Evolutionary conservation across 208 protist species (phyloP).

Genomic region (Acanthamoeba culbertsoni): DNA sequence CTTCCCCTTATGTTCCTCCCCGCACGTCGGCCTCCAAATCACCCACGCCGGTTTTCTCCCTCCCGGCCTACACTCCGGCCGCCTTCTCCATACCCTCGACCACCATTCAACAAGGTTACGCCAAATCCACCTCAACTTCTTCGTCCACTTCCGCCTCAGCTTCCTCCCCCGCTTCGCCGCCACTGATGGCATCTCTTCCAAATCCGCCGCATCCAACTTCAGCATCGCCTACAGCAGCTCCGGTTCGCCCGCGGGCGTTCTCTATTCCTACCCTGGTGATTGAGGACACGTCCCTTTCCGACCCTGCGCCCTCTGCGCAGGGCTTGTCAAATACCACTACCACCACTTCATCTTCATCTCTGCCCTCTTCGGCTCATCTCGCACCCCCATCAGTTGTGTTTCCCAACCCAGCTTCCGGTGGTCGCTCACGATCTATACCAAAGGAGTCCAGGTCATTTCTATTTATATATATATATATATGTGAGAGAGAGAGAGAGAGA

Average conservation of each 20-base stretch:
- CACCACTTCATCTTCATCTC: background rate
- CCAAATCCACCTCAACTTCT: background rate
- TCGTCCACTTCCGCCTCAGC: background rate
- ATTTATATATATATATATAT: too few relatives aligned
- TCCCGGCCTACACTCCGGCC: background rate
- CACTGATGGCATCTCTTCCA: background rate
- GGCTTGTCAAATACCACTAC: background rate
- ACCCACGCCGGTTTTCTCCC: background rate
- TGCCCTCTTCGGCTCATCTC: background rate
- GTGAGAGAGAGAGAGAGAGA: too few relatives aligned
- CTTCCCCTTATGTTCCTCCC: background rate
- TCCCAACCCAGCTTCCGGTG: background rate
- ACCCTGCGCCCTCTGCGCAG: too few relatives aligned
- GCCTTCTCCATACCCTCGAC: background rate
- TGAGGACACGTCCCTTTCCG: background rate
- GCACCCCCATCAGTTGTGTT: background rate
- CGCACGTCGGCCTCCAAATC: too few relatives aligned
- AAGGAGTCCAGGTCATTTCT: too few relatives aligned
- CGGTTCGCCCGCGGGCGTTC: background rate
- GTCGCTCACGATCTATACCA: background rate
- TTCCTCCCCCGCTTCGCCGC: too few relatives aligned
- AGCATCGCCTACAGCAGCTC: background rate
- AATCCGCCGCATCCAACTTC: background rate
- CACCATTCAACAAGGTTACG: background rate
- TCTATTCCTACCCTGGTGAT: background rate